Percentiles rank a stretch among this genome's conserved stretches.
Evolutionary conservation across 2,329 filamentous ascomycete species (phyloP).

Genomic region (Aurifilum marmelostoma): DNA sequence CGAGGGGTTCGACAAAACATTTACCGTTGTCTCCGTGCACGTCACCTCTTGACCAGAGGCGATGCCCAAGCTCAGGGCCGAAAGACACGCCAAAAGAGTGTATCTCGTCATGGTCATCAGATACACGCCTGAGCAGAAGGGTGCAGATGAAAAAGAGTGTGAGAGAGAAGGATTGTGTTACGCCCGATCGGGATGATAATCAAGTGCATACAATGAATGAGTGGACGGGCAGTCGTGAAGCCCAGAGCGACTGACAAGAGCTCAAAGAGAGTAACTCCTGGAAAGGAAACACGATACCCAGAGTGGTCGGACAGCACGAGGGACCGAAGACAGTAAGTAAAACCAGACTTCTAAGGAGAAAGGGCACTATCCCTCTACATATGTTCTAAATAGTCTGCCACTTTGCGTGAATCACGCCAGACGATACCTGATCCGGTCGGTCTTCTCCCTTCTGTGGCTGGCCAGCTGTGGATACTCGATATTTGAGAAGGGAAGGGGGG

Average conservation of each 20-base stretch:
- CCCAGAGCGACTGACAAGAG: background rate
- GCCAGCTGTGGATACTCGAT: background rate
- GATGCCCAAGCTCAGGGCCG: background rate
- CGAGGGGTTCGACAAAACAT: slow-evolving; percentile 8
- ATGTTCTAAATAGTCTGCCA: background rate
- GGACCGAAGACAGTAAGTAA: background rate
- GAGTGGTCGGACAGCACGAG: background rate
- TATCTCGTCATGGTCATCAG: background rate
- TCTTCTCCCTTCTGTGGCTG: background rate
- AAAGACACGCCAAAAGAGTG: background rate
- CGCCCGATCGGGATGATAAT: background rate
- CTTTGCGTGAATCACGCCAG: background rate
- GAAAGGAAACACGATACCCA: background rate
- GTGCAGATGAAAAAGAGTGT: background rate
- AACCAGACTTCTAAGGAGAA: background rate
- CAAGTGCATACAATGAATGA: background rate
- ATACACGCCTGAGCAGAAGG: background rate
- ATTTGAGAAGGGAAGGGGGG: background rate
- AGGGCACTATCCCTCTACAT: background rate
- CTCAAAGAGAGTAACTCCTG: background rate
- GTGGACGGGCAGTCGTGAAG: background rate
- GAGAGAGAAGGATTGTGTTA: background rate
- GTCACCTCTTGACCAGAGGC: background rate
- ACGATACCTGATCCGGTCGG: background rate
- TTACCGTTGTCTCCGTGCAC: background rate